These are phyloP conservation scores for Clonostachys solani DNA, from an alignment of 2,329 filamentous ascomycete genomes.

Conservation along the genomic window DNA sequence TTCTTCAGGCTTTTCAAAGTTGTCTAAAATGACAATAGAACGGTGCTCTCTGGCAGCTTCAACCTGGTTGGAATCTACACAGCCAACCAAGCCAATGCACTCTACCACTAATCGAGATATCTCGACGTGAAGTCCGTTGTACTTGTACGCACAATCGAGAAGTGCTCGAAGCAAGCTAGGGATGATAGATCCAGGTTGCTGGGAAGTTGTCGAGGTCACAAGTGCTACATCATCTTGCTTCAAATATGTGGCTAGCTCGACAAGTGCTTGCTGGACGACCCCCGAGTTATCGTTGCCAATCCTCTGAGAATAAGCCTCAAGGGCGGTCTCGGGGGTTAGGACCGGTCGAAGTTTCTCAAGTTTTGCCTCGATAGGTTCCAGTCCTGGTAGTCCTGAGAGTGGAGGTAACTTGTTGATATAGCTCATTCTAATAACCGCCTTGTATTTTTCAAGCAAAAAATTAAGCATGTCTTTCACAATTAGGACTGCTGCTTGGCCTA, in stretches of 20 bases:
- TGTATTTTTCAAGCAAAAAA: slow-evolving; percentile 62
- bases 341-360: slow-evolving; percentile 59
- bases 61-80: slow-evolving; percentile 84
- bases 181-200: slow-evolving; percentile 76
- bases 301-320: slow-evolving; percentile 68
- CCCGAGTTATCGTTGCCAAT: slow-evolving; percentile 79
- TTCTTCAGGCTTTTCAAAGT: slow-evolving; percentile 76
- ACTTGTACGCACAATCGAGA: slow-evolving; percentile 80
- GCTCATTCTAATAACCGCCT: slow-evolving; percentile 13
- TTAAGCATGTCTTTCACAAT: slow-evolving; percentile 60
- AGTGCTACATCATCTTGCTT: slow-evolving; percentile 70
- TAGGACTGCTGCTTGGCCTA: slow-evolving; percentile 57
- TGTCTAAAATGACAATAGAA: slow-evolving; percentile 82
- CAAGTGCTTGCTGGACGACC: slow-evolving; percentile 77
- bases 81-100: slow-evolving; percentile 85
- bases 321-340: slow-evolving; percentile 46
- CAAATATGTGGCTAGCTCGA: slow-evolving; percentile 73
- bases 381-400: slow-evolving; percentile 62
- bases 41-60: slow-evolving; percentile 74
- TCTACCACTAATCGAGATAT: slow-evolving; percentile 73
- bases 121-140: slow-evolving; percentile 61
- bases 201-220: slow-evolving; percentile 74
- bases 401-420: slow-evolving; percentile 76
- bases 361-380: slow-evolving; percentile 63
- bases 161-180: slow-evolving; percentile 69